These are phyloP conservation scores for Sclerotinia nivalis DNA, from an alignment of 2,329 filamentous ascomycete genomes.

Conservation along the genomic window DNA sequence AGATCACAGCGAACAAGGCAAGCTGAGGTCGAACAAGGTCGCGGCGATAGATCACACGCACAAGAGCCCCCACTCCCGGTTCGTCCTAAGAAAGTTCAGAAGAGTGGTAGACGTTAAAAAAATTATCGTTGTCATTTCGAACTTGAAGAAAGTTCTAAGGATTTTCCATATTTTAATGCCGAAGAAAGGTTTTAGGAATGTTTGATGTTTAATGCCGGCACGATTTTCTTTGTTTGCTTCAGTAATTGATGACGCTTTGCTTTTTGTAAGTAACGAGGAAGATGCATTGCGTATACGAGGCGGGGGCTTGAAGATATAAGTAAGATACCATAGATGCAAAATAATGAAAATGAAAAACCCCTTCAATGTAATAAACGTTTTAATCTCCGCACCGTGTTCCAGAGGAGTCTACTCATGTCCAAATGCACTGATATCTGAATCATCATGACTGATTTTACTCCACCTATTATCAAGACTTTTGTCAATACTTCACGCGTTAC, in stretches of 20 bases:
- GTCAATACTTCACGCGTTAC: conserved; percentile 5
- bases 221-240: conserved; percentile 21
- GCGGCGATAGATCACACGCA: conserved; percentile 1
- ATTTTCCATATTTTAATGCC: background rate
- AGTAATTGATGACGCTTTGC: conserved; percentile 14
- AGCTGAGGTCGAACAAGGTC: conserved; percentile 37
- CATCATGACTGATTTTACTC: conserved; percentile 21
- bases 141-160: background rate
- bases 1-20: conserved; percentile 38
- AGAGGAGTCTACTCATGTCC: background rate
- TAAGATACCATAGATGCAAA: conserved; percentile 16
- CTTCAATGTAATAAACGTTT: background rate
- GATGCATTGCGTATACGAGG: background rate
- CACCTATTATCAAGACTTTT: conserved; percentile 19
- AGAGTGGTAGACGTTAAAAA: conserved; percentile 18
- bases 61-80: conserved; percentile 10
- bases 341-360: conserved; percentile 9
- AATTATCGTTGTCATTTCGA: background rate
- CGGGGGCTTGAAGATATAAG: conserved; percentile 1
- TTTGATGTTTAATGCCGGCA: conserved; percentile 3
- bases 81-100: conserved; percentile 18
- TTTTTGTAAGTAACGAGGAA: conserved; percentile 14
- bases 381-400: conserved; percentile 4
- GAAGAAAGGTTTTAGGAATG: background rate
- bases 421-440: conserved; percentile 9